Conservation (phyloP, 208 protist genomes). For the Tritrichomonas musculus region DNA sequence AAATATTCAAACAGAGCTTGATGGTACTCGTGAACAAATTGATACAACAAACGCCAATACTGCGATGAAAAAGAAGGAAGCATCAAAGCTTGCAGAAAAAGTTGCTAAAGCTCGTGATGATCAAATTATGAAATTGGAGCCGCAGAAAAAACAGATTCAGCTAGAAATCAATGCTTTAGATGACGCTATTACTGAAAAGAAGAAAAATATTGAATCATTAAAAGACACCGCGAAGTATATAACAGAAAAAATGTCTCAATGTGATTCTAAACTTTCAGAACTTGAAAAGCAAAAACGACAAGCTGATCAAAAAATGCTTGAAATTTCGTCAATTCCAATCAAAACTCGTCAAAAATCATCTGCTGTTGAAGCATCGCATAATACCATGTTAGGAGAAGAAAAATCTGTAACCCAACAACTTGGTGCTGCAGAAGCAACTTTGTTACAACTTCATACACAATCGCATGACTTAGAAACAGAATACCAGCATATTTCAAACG, state of each 20-base stretch:
- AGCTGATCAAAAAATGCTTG: not conserved
- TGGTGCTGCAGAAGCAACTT: not conserved
- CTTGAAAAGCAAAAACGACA: not conserved
- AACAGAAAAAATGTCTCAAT: not conserved
- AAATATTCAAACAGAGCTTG: slow-evolving; percentile 2
- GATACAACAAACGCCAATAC: not conserved
- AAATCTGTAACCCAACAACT: not conserved
- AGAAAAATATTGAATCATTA: not conserved
- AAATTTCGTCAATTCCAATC: slow-evolving; percentile 9
- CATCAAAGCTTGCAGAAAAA: not conserved
- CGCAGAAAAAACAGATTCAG: not conserved
- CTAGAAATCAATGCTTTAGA: not conserved
- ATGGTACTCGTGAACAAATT: not conserved
- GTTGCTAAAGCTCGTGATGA: not conserved
- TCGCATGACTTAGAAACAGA: slow-evolving; percentile 7
- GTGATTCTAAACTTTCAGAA: not conserved
- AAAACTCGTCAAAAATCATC: not conserved
- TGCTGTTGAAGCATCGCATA: not conserved
- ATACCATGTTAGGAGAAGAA: not conserved
- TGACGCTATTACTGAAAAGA: not conserved
- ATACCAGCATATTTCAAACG: slow-evolving; percentile 30
- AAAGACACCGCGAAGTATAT: not conserved
- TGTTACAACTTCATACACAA: not conserved
- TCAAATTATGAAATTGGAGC: slow-evolving; percentile 1
- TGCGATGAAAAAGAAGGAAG: not conserved